phyloP scores from a whole-genome alignment of 139 green algal species.

The Micromonas commoda region DNA sequence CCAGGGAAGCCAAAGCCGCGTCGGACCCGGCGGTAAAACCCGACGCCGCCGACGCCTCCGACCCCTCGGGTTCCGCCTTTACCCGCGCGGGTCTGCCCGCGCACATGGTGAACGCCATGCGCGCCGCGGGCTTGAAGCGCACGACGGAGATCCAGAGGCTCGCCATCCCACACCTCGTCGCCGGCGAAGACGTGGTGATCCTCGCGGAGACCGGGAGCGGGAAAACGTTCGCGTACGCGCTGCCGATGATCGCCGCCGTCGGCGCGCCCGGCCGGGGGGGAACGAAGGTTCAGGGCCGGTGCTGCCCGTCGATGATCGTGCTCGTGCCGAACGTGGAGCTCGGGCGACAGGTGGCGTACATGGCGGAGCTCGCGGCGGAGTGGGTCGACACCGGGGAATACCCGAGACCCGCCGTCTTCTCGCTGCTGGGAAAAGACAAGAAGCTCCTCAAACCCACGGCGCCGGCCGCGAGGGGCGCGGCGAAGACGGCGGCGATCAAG shows the following conservation, averaged over 20 bases:
- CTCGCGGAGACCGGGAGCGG: constrained; percentile 86
- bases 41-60: no score
- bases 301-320: constrained; percentile 51
- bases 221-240: constrained; percentile 86
- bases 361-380: constrained; percentile 15
- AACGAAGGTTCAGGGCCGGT: constrained; percentile 21
- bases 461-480: neutral
- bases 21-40: neutral
- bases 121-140: neutral
- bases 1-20: neutral
- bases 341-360: constrained; percentile 67
- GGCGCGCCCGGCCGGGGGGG: neutral
- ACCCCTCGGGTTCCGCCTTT: no score
- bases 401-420: constrained; percentile 1
- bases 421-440: constrained; percentile 26
- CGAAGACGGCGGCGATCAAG: neutral
- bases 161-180: constrained; percentile 48
- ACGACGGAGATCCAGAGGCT: constrained; percentile 48
- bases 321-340: constrained; percentile 81
- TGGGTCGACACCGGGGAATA: neutral
- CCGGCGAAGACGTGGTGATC: constrained; percentile 60
- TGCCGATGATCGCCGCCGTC: constrained; percentile 47
- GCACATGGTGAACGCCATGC: neutral
- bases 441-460: constrained; percentile 27
- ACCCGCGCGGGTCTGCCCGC: neutral